Base-by-base conservation (phyloP, 164 flowering plant genomes). In the Nymphaea colorata region DNA sequence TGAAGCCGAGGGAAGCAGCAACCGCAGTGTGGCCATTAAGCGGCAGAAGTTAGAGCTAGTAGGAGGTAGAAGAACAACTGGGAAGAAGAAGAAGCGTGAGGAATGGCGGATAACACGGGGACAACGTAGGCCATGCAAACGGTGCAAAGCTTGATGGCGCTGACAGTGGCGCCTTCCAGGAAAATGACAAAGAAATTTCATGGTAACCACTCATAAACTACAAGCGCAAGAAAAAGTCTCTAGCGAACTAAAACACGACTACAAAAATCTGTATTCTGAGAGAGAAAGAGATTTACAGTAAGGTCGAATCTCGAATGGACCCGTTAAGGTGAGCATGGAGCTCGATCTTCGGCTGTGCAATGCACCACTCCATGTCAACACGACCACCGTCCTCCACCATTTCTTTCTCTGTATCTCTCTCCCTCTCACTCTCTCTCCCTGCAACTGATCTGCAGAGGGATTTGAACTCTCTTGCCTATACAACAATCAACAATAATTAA, bases 311-410 rank as follows among this genome's bases (percentile, higher is more conserved):
- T 82, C 99, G 81, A 75, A 87, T 79, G 69, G 96, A 94, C 17
- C 99, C 99, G 77, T 91, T 91, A 74, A 94, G 96, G 74, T 94
- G 99, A 59, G 99, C 97, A 69, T 94, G 97, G 14, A 94, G 85
- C 68, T 91, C 99, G 57, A 94, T 76, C 81, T 94, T 94, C 3
- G 98, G 98, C 76, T 81, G 77, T 14, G 80, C 72, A 25, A 74
- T 61, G 60, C 80, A 88, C 86, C 83, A 79, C 42, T 89, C 89
- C 88, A 84, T 84, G 66, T 75, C 75, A 47, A 47, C 55, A 47
- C 7, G 55, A 45, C 44, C 12, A 60, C 57, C 44, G 61, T 64
- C 67, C 44, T 61, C 74, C 67, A 14, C 65, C 17, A 10, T 42
- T 25, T 25, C 36, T 25, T 47, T 7, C 55, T 14, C 55, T 14